phyloP scores from a whole-genome alignment of 176 grass and related monocot genomes.

The Bothriochloa decipiens region DNA sequence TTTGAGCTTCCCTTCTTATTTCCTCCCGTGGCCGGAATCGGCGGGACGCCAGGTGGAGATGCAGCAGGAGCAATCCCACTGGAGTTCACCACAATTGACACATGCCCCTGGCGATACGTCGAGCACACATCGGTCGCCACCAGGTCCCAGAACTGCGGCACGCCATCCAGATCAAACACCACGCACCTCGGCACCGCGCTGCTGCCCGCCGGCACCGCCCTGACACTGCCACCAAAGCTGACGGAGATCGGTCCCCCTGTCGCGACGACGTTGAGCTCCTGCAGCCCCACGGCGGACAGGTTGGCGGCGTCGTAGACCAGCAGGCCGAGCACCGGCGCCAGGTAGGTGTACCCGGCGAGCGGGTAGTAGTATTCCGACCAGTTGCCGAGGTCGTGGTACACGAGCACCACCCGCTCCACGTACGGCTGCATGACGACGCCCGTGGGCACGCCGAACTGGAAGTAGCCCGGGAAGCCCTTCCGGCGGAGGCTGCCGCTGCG shows the following conservation, averaged over 20 bases:
- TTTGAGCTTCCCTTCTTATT: constrained; percentile 52
- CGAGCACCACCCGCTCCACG: constrained; percentile 70
- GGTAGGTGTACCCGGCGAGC: constrained; percentile 73
- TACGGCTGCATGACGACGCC: constrained; percentile 77
- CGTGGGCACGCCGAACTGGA: constrained; percentile 62
- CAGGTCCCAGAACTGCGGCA: constrained; percentile 63
- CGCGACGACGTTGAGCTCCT: constrained; percentile 55
- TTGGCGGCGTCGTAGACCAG: constrained; percentile 81
- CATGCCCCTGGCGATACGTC: constrained; percentile 64
- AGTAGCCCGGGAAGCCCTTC: constrained; percentile 50
- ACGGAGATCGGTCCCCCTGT: constrained; percentile 53
- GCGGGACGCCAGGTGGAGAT: constrained; percentile 33
- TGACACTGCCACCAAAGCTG: constrained; percentile 50
- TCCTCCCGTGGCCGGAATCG: background rate
- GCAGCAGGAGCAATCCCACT: constrained; percentile 57
- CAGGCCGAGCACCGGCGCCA: constrained; percentile 78
- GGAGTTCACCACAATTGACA: constrained; percentile 86
- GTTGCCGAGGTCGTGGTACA: constrained; percentile 76
- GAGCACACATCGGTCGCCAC: constrained; percentile 50
- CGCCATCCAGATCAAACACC: constrained; percentile 62
- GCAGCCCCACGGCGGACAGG: constrained; percentile 54
- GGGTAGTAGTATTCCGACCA: constrained; percentile 65
- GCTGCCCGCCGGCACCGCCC: constrained; percentile 26
- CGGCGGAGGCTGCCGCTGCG: constrained; percentile 80
- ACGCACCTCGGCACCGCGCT: constrained; percentile 56